Base-by-base conservation (phyloP, 2,329 filamentous ascomycete genomes). In the Aspergillus amoenus region DNA sequence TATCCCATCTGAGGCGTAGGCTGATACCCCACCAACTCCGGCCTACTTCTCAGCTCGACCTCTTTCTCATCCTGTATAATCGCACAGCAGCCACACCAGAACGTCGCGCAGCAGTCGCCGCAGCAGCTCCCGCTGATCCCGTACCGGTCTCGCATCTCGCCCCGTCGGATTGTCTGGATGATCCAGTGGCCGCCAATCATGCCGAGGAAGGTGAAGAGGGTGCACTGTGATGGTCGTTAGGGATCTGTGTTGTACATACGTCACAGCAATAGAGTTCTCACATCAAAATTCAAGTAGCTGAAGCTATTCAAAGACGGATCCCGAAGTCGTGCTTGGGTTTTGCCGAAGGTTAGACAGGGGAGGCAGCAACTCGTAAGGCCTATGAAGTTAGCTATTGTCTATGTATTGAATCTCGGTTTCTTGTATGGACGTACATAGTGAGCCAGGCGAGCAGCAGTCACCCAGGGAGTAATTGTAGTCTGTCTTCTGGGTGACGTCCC, bases 11-110 rank as follows among this genome's bases (percentile, higher is more conserved):
- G 53, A 12, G 50, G 30, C 22, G 54, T 42, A 18, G 30, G 24
- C 48, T 58, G 52, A 17, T 61, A 61, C 2, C 57, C 57, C 13
- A 27, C 32, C 15, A 58, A n/a, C 50, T 64, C 57, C 0, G 59
- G 61, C 15, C 63, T 56, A 4, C 59, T 56, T 1, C 63, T 45
- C 47, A 65, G 39, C 50, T 64, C 58, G 6, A 55, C 43, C 39
- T 66, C 63, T 49, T 66, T 64, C 46, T 63, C 63, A 24, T 66
- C 63, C 43, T 66, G 63, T 0, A 66, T 48, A 6, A 66, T 22
- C 3, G 60, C 61, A 57, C 63, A 66, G 39, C 62, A 66, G 4
- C 57, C 54, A 39, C 63, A 64, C 13, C 55, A 66, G 2, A 58
- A 48, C 4, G 59, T 56, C 1, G 48, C 46, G 37, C 61, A 62